Conservation (phyloP, 1,139 yeast species). For the Yamadazyma spencermartinsiae region DNA sequence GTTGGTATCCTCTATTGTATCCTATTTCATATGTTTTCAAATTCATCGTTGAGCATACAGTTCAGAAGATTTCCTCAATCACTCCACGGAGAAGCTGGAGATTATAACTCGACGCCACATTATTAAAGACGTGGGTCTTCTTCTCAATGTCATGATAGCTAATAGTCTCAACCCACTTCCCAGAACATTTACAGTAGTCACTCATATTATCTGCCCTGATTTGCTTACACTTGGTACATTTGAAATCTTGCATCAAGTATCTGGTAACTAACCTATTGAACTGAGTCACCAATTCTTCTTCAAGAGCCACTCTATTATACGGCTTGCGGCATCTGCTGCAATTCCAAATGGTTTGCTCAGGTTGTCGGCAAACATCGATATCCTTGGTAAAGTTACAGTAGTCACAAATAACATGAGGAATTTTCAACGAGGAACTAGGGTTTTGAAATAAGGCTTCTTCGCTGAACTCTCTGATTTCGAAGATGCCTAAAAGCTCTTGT, state of each 20-base stretch:
- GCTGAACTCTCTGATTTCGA: slow-evolving; percentile 85
- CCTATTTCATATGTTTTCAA: neutral
- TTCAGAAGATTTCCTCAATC: slow-evolving; percentile 37
- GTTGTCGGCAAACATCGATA: slow-evolving; percentile 79
- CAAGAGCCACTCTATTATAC: slow-evolving; percentile 68
- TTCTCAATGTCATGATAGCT: slow-evolving; percentile 44
- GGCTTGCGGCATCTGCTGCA: slow-evolving; percentile 70
- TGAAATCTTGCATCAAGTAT: slow-evolving; percentile 77
- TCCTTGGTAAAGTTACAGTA: slow-evolving; percentile 76
- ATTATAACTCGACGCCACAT: slow-evolving; percentile 61
- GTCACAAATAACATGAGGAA: slow-evolving; percentile 74
- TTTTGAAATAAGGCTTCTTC: slow-evolving; percentile 71
- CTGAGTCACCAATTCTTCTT: slow-evolving; percentile 74
- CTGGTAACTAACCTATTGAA: slow-evolving; percentile 55
- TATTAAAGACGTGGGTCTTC: slow-evolving; percentile 50
- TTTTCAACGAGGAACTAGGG: slow-evolving; percentile 69
- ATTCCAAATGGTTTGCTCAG: slow-evolving; percentile 51
- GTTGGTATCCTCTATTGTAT: too few species aligned
- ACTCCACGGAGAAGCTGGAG: slow-evolving; percentile 57
- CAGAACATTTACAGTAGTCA: slow-evolving; percentile 83
- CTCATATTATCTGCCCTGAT: slow-evolving; percentile 72
- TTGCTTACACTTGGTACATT: slow-evolving; percentile 73
- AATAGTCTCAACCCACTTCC: slow-evolving; percentile 71
- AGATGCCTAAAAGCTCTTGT: slow-evolving; percentile 66
- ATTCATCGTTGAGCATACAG: neutral